Evolutionary conservation across 179 eudicot genomes (phyloP).

Genomic region (Vitellaria paradoxa): DNA sequence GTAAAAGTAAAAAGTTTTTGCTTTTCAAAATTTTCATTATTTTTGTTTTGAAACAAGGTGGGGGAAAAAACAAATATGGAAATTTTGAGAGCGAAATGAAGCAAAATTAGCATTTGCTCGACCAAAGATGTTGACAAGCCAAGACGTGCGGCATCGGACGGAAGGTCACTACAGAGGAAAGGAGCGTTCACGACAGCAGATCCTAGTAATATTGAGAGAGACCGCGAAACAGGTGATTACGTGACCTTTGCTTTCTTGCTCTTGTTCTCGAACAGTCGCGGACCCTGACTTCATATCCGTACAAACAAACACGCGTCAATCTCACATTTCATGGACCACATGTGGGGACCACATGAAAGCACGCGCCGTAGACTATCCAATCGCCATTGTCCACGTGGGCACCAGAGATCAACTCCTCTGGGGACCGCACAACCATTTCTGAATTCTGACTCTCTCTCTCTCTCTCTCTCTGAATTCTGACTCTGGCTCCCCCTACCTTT

Average conservation of each 20-base stretch:
- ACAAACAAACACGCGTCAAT: constrained; percentile 6
- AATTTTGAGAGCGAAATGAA: too few relatives aligned
- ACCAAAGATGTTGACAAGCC: too few relatives aligned
- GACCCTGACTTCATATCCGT: constrained; percentile 10
- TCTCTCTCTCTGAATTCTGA: too few relatives aligned
- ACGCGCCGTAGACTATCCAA: neutral
- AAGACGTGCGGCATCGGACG: neutral
- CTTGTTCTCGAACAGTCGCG: neutral
- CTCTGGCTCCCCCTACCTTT: too few relatives aligned
- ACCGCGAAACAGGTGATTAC: constrained; percentile 13
- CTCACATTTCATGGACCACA: constrained; percentile 9
- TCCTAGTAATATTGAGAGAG: constrained; percentile 1
- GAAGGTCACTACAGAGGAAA: neutral
- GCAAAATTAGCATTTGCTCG: too few relatives aligned
- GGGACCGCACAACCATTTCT: constrained; percentile 3
- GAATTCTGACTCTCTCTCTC: neutral
- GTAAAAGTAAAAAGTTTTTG: too few relatives aligned
- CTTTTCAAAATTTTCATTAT: too few relatives aligned
- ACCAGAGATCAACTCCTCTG: neutral
- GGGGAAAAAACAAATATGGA: too few relatives aligned
- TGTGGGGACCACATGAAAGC: constrained; percentile 7
- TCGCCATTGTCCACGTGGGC: neutral
- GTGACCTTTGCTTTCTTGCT: neutral
- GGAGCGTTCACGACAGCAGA: constrained; percentile 4
- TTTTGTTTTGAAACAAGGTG: too few relatives aligned